Conservation (phyloP, 345 rosid genomes). For the Populus euphratica region DNA sequence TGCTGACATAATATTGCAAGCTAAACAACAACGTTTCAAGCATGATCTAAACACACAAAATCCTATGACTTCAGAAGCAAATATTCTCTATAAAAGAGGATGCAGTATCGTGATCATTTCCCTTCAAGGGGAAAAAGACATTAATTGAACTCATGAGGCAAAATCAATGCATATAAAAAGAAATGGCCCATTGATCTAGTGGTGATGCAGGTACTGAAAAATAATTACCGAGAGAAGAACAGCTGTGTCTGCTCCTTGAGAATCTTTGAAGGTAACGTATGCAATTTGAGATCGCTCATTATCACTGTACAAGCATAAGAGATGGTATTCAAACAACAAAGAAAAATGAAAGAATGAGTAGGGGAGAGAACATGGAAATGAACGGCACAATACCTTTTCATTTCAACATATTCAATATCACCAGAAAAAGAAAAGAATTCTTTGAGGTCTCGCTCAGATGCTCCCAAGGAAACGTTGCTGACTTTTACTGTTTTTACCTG, state of each 20-base stretch:
- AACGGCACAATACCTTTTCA: conserved; percentile 43
- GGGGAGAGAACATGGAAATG: not conserved
- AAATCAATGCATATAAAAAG: not conserved
- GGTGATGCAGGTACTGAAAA: not conserved
- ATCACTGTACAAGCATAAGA: conserved; percentile 46
- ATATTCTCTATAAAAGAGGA: not conserved
- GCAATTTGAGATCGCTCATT: conserved; percentile 58
- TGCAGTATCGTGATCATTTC: not conserved
- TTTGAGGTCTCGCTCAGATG: conserved; percentile 67
- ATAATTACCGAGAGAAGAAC: conserved; percentile 76
- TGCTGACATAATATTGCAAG: not conserved
- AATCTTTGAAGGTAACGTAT: conserved; percentile 80
- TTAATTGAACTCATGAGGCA: not conserved
- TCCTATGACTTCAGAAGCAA: not conserved
- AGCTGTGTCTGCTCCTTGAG: conserved; percentile 89
- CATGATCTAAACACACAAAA: not conserved
- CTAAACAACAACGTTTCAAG: no score
- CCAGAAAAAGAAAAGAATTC: conserved; percentile 96
- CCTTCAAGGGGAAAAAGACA: not conserved
- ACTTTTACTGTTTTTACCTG: conserved; percentile 75
- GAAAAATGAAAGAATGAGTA: not conserved
- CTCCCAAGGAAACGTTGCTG: conserved; percentile 64
- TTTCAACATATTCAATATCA: conserved; percentile 65
- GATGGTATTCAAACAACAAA: conserved; percentile 6
- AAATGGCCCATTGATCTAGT: not conserved